phyloP scores from a whole-genome alignment of 2,329 filamentous ascomycete genomes.

The Peltaster fructicola region DNA sequence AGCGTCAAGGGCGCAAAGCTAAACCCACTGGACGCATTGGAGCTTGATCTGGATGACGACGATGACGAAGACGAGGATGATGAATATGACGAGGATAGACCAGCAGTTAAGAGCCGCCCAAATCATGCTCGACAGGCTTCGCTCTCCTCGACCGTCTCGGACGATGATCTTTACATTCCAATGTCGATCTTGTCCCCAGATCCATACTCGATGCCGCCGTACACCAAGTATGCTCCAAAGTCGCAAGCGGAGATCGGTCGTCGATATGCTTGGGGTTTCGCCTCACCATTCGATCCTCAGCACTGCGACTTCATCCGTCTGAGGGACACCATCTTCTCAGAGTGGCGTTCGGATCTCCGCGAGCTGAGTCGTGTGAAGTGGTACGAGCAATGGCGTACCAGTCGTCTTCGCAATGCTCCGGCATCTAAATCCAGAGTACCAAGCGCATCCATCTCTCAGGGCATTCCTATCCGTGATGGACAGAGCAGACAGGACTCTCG shows the following conservation, averaged over 20 bases:
- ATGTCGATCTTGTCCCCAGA: slow-evolving; percentile 91
- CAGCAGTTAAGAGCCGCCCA: too few relatives aligned
- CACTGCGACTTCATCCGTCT: slow-evolving; percentile 90
- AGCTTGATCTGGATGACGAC: slow-evolving; percentile 57
- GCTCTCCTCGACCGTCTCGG: slow-evolving; percentile 20
- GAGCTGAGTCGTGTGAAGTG: slow-evolving; percentile 81
- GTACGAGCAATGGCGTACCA: slow-evolving; percentile 89
- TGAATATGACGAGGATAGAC: slow-evolving; percentile 34
- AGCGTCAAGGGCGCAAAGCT: slow-evolving; percentile 72
- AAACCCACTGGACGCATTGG: slow-evolving; percentile 74
- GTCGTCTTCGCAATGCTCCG: slow-evolving; percentile 23
- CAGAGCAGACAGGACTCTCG: too few relatives aligned
- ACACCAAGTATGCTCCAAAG: slow-evolving; percentile 68
- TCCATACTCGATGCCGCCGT: slow-evolving; percentile 51
- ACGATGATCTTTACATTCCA: slow-evolving; percentile 52
- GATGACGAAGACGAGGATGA: slow-evolving; percentile 30
- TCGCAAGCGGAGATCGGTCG: slow-evolving; percentile 50
- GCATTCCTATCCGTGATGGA: too few relatives aligned
- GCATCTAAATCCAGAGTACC: slow-evolving; percentile 7
- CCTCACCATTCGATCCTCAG: slow-evolving; percentile 73
- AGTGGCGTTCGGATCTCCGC: slow-evolving; percentile 82
- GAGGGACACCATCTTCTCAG: slow-evolving; percentile 79
- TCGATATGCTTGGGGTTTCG: slow-evolving; percentile 91
- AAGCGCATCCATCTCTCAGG: too few relatives aligned
- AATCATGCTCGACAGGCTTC: slow-evolving; percentile 26